Conservation (phyloP, 75 land plant species). For the Picea glauca region DNA sequence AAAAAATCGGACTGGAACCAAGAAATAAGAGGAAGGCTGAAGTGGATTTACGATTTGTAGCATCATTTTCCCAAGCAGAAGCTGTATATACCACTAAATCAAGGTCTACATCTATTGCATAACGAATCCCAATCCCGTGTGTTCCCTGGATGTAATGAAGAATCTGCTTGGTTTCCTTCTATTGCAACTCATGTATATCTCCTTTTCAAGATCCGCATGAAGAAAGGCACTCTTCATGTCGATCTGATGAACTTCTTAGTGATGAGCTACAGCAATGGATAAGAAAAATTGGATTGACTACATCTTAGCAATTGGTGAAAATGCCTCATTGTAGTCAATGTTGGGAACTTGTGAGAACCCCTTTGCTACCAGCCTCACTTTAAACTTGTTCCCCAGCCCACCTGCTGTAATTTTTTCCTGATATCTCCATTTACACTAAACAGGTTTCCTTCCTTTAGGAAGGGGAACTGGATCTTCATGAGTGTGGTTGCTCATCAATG, state of each 20-base stretch:
- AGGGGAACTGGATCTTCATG: neutral
- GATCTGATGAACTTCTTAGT: neutral
- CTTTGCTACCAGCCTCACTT: too few relatives aligned
- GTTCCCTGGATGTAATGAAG: neutral
- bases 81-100: neutral
- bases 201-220: neutral
- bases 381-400: too few relatives aligned
- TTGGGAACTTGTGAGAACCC: neutral
- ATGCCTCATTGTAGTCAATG: neutral
- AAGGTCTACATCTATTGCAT: neutral
- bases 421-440: too few relatives aligned
- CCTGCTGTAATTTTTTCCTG: too few relatives aligned
- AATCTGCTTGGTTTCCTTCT: neutral
- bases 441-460: too few relatives aligned
- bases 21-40: neutral
- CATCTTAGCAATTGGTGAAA: neutral
- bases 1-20: neutral
- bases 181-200: neutral
- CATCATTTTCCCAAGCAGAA: neutral
- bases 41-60: neutral
- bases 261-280: neutral
- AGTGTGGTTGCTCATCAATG: neutral
- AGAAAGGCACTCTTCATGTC: neutral
- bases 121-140: neutral
- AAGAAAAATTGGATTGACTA: neutral